phyloP scores from a whole-genome alignment of 164 flowering plant genomes.

The Magnolia changhungtana region DNA sequence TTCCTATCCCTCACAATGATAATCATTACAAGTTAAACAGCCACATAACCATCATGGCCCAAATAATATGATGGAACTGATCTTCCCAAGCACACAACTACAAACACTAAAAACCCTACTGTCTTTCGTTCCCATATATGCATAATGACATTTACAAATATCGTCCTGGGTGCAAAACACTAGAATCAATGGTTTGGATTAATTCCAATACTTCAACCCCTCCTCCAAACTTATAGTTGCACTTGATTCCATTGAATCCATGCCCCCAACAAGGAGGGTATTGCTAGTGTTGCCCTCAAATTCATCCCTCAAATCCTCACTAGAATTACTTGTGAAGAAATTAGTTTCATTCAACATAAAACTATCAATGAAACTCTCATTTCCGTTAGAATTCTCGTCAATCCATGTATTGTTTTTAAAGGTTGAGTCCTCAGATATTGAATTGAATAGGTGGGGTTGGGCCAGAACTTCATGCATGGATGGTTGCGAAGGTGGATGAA shows the following conservation, averaged over 20 bases:
- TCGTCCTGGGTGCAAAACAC: no score
- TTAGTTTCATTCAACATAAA: conserved; percentile 1
- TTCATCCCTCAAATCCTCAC: neutral
- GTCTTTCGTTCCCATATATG: no score
- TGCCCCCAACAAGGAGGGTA: neutral
- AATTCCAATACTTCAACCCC: conserved; percentile 12
- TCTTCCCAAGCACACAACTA: no score
- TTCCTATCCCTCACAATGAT: no score
- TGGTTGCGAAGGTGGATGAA: neutral
- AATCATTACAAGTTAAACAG: no score
- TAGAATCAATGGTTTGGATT: neutral
- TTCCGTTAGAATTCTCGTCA: neutral
- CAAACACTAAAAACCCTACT: no score
- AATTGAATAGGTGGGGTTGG: neutral
- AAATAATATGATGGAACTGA: no score
- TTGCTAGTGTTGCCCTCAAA: neutral
- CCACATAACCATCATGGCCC: no score
- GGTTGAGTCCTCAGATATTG: neutral
- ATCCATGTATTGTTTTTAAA: neutral
- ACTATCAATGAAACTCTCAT: neutral
- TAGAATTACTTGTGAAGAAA: neutral
- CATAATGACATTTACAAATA: no score
- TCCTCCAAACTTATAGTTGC: conserved; percentile 7
- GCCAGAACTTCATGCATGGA: neutral
- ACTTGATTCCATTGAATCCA: conserved; percentile 7